These are phyloP conservation scores for Astrephomene gubernaculifera DNA, from an alignment of 139 green algal genomes.

Conservation along the genomic window DNA sequence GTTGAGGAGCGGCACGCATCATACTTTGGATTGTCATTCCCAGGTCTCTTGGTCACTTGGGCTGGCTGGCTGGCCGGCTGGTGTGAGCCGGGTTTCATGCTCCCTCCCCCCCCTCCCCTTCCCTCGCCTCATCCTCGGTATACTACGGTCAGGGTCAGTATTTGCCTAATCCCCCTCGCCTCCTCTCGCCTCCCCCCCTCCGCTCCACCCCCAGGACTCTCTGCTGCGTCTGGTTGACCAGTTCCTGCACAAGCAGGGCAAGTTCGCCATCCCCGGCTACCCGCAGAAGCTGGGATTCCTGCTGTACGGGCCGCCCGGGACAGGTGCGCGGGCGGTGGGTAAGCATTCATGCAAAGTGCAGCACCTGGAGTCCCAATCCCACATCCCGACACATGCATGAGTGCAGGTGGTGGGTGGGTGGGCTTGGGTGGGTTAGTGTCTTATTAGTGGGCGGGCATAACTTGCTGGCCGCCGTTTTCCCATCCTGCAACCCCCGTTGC, in stretches of 20 bases:
- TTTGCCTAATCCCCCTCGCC: background rate
- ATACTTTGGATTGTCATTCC: too few species aligned
- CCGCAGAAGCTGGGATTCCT: slow-evolving; percentile 64
- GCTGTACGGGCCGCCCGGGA: slow-evolving; percentile 63
- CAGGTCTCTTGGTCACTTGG: too few species aligned
- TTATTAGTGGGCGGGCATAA: too few species aligned
- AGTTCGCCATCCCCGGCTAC: slow-evolving; percentile 64
- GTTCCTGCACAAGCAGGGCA: slow-evolving; percentile 58
- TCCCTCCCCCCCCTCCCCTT: background rate
- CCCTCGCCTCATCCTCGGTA: background rate
- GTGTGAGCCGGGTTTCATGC: background rate
- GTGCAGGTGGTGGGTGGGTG: too few species aligned
- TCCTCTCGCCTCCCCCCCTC: background rate
- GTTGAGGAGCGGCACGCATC: too few species aligned
- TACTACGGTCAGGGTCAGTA: background rate
- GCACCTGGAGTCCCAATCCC: too few species aligned
- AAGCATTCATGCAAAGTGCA: too few species aligned
- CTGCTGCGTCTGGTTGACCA: slow-evolving; percentile 44
- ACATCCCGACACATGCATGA: too few species aligned
- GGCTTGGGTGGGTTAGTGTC: too few species aligned
- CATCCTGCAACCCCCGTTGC: too few species aligned
- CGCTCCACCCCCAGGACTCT: slow-evolving; percentile 21
- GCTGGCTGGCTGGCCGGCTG: background rate
- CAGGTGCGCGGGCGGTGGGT: too few species aligned
- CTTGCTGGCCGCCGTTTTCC: too few species aligned